Conservation (phyloP, 1,139 yeast species). For the Blastobotrys petasosporus region DNA sequence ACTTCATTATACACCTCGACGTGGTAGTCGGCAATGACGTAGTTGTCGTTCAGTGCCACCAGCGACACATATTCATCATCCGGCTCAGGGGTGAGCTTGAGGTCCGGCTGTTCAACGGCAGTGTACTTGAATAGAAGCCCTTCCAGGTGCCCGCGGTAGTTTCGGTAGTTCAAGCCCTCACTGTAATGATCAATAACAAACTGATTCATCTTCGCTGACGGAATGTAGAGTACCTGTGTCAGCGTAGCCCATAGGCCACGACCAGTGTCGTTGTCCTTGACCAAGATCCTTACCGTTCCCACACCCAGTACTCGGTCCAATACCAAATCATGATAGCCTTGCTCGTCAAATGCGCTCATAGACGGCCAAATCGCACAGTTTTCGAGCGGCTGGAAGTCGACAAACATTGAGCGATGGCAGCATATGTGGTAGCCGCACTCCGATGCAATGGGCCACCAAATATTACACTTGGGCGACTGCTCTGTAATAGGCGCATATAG, state of each 20-base stretch:
- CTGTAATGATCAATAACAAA: background rate
- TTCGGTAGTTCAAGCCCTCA: too few relatives aligned
- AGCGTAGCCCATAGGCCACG: slow-evolving; percentile 5
- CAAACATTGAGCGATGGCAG: slow-evolving; percentile 13
- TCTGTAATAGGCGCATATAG: background rate
- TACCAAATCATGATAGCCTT: background rate
- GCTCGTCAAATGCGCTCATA: background rate
- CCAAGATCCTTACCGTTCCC: slow-evolving; percentile 7
- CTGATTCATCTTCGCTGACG: slow-evolving; percentile 10
- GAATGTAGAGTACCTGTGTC: slow-evolving; percentile 12
- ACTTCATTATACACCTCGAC: too few relatives aligned
- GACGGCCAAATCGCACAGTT: background rate
- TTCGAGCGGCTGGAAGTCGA: slow-evolving; percentile 1
- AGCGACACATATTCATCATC: slow-evolving; percentile 9
- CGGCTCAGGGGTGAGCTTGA: background rate
- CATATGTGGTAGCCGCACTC: slow-evolving; percentile 12
- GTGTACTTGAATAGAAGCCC: too few relatives aligned
- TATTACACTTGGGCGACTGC: slow-evolving; percentile 6
- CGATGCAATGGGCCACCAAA: slow-evolving; percentile 8
- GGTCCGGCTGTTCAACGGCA: too few relatives aligned
- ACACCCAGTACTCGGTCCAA: slow-evolving; percentile 11
- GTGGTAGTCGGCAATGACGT: too few relatives aligned
- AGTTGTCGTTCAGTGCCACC: slow-evolving; percentile 1
- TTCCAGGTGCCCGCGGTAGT: too few relatives aligned
- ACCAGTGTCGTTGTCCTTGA: slow-evolving; percentile 7